Base-by-base conservation (phyloP, 2,329 filamentous ascomycete species). In the Colletotrichum australisinense region DNA sequence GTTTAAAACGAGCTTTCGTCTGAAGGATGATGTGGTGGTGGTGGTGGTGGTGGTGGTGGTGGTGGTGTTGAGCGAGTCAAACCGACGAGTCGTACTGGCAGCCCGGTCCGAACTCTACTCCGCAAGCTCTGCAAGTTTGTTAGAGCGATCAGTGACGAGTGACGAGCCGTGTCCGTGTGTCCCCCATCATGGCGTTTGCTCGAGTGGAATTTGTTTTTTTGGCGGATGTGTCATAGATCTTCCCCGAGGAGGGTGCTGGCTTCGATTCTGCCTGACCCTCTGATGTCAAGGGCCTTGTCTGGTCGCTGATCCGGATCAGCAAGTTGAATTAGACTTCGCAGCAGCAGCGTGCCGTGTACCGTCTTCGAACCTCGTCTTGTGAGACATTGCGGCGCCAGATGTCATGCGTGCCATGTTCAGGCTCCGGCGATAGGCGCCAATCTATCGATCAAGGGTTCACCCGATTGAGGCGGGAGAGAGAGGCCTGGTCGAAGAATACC, bases 251-350 rank as follows among this genome's bases (percentile, higher is more conserved):
- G 14, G 42, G 3, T 28, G 19, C 46, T 52, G 22, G 19, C 26
- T 26, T 22, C 9, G 26, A 16, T 26, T 22, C 9, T 52, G 42
- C 8, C 16, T 49, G 42, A 35, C 22, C 8, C 26, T 24, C 19
- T 59, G 22, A 46, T 35, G 42, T 59, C 56, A 49, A 49, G 53
- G 58, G 52, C 52, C 26, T 32, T 56, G 64, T 35, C 46, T 53
- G 28, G 69, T 42, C 24, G 52, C 46, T 32, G 57, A n/a, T 59
- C 52, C 19, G 32, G 69, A 52, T 59, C 49, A n/a, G 11, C 64
- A 14, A 28, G 28, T 52, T 42, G 64, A 26, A 22, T 55, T 68
- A 71, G 62, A 56, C 38, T 52, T 72, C 53, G 30, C 64, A 68
- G 42, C 46, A 60, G 46, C 46, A 28, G 63, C 32, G 38, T 35